Evolutionary conservation across 768 basidiomycete species (phyloP), one percentile per base, ranked within the genome.

Genomic region (Lactarius psammicola): DNA sequence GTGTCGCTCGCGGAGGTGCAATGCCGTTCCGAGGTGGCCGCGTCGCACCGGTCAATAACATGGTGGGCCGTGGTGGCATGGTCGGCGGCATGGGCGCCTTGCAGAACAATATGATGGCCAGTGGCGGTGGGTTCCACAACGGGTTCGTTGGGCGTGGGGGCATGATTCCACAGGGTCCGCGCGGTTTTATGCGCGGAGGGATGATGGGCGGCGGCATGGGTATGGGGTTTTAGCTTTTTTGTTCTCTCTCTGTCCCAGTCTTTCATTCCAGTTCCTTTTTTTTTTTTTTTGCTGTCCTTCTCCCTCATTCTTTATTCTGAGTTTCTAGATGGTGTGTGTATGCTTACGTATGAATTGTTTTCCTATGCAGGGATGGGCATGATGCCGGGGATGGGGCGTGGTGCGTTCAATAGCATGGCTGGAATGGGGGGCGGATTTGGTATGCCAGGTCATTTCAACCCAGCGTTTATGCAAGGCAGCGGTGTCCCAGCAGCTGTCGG

Each of bases 391-490:
- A 67, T 67, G 66, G 66, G 66, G 33, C 66, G 66, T 55, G 66
- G 66, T 67, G 61, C 66, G 17, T 67, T 67, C 66, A 67, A 63
- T 36, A 20, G 57, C 23, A 63, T 67, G 66, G 53, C 56, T 13
- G 69, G 68, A 51, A 66, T 70, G 62, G 64, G 68, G 23, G 81
- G 84, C 59, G 81, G 81, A 54, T 81, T 80, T 66, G 79, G 76
- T 68, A 76, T 79, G 55, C 81, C 81, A 71, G 87, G 88, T 18
- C 87, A 90, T 77, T 86, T 88, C 78, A 90, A 90, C 73, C 88
- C 89, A 3, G 86, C 87, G 26, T 90, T 91, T 74, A 85, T 87
- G 80, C 82, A 80, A 72, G 78, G 72, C 18, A 61, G 65, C 30
- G 54, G 59, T 23, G 51, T 66, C 30, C 49, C 65, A 1, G 28